Conservation (phyloP, 2,329 filamentous ascomycete species). For the Pseudopithomyces maydicus region DNA sequence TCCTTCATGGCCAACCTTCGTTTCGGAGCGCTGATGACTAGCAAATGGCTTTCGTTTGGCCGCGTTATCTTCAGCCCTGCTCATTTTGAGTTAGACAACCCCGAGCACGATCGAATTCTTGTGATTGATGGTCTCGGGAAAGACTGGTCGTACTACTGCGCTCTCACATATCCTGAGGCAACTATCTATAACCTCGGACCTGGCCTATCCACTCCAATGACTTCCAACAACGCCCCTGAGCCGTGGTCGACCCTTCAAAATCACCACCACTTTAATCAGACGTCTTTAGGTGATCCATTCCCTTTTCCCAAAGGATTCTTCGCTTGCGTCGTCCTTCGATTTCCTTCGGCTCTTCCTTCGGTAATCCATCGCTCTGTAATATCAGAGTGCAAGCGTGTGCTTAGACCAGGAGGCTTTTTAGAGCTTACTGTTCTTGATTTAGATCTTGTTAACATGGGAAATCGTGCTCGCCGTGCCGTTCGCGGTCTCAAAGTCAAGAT, state of each 20-base stretch:
- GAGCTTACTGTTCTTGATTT: slow-evolving; percentile 79
- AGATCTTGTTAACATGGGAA: slow-evolving; percentile 83
- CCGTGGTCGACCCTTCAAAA: slow-evolving; percentile 59
- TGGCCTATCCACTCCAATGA: slow-evolving; percentile 26
- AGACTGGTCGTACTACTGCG: slow-evolving; percentile 87
- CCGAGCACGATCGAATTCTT: slow-evolving; percentile 67
- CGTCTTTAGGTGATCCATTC: slow-evolving; percentile 67
- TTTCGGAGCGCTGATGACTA: slow-evolving; percentile 81
- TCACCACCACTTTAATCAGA: slow-evolving; percentile 75
- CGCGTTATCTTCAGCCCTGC: slow-evolving; percentile 82
- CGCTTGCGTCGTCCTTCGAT: slow-evolving; percentile 75
- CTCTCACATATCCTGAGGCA: slow-evolving; percentile 75
- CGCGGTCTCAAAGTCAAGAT: slow-evolving; percentile 74
- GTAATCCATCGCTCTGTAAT: slow-evolving; percentile 72
- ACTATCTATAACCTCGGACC: slow-evolving; percentile 74
- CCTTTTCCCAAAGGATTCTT: slow-evolving; percentile 80
- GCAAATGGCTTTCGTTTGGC: slow-evolving; percentile 86
- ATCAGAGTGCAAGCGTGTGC: slow-evolving; percentile 75
- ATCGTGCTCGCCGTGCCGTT: slow-evolving; percentile 69
- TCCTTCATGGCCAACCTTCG: slow-evolving; percentile 73
- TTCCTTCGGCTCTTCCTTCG: slow-evolving; percentile 72
- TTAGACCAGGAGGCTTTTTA: slow-evolving; percentile 79
- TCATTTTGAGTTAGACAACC: slow-evolving; percentile 69
- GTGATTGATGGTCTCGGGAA: slow-evolving; percentile 86
- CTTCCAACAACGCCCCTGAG: slow-evolving; percentile 24